phyloP scores from a whole-genome alignment of 257 asterid genomes.

The Jasminum sambac region DNA sequence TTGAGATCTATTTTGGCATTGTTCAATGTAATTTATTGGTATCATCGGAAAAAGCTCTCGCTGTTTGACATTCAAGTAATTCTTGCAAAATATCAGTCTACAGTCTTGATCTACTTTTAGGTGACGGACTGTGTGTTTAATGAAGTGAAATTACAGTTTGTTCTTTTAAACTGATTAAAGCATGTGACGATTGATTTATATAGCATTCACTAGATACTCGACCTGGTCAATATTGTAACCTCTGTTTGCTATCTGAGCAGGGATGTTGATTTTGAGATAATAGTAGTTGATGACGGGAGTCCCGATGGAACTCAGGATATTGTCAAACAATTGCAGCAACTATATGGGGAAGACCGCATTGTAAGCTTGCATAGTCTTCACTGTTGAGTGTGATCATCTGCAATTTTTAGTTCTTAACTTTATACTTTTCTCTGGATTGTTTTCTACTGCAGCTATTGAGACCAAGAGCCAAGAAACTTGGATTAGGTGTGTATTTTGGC shows the following conservation, averaged over 20 bases:
- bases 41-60: not conserved
- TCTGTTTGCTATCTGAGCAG: conserved; percentile 42
- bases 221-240: conserved; percentile 11
- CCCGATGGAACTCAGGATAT: conserved; percentile 98
- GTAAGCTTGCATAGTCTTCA: conserved; percentile 42
- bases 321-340: conserved; percentile 81
- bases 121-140: not conserved
- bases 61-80: not conserved
- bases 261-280: conserved; percentile 81
- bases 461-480: conserved; percentile 88
- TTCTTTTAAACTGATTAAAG: not conserved
- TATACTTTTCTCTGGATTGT: conserved; percentile 25
- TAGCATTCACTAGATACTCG: not conserved
- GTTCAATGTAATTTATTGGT: not conserved
- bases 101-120: not conserved
- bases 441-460: conserved; percentile 71
- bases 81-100: not conserved
- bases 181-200: not conserved
- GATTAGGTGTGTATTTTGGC: conserved; percentile 62
- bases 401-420: not conserved
- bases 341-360: conserved; percentile 85
- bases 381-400: conserved; percentile 13
- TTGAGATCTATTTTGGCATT: not conserved
- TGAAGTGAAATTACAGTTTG: not conserved
- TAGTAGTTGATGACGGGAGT: conserved; percentile 98